phyloP scores from a whole-genome alignment of 1,284 basidiomycete genomes.

The Wallemia mellicola region DNA sequence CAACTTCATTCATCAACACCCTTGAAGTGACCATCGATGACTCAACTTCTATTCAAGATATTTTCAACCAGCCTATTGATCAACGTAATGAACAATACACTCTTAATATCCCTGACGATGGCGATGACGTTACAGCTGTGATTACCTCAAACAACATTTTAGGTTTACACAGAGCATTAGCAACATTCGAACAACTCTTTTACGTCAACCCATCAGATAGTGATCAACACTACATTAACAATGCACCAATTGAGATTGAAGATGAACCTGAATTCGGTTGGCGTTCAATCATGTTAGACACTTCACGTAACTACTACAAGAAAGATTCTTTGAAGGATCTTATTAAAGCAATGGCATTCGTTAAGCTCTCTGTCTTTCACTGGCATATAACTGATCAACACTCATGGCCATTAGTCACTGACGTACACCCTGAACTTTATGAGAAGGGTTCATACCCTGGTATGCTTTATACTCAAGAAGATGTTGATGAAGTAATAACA shows the following conservation, averaged over 20 bases:
- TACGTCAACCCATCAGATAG: constrained; percentile 7
- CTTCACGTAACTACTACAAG: constrained; percentile 10
- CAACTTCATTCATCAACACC: background rate
- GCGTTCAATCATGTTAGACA: constrained; percentile 12
- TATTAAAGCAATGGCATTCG: constrained; percentile 10
- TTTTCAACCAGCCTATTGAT: background rate
- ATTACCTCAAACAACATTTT: constrained; percentile 9
- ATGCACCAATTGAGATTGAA: constrained; percentile 8
- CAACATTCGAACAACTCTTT: constrained; percentile 11
- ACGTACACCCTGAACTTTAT: constrained; percentile 6
- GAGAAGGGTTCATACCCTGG: constrained; percentile 9
- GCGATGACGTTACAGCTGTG: constrained; percentile 6
- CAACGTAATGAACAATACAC: background rate
- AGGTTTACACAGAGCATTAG: constrained; percentile 10
- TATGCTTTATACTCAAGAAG: constrained; percentile 8
- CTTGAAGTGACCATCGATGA: background rate
- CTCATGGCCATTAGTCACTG: constrained; percentile 10
- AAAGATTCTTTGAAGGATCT: constrained; percentile 7
- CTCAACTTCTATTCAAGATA: background rate
- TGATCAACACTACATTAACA: constrained; percentile 6
- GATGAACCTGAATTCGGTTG: constrained; percentile 12
- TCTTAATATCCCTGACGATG: constrained; percentile 6
- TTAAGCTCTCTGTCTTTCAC: constrained; percentile 8
- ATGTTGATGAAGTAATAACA: constrained; percentile 8
- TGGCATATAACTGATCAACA: constrained; percentile 9